These are phyloP conservation scores for Phytophthora pisi DNA, from an alignment of 352 stramenopile genomes.

Conservation along the genomic window DNA sequence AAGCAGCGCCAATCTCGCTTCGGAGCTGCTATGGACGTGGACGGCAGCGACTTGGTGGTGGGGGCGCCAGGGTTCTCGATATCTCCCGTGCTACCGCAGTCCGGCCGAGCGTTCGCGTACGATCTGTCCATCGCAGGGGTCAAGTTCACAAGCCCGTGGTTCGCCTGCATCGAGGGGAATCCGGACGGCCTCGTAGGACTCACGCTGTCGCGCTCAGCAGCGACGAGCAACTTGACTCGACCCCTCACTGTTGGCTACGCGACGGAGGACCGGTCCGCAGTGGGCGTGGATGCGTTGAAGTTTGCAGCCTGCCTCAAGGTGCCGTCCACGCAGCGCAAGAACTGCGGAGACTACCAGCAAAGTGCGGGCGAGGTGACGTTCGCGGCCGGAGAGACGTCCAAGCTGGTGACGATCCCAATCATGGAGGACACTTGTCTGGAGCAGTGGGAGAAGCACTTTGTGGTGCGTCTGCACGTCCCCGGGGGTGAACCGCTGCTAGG, in stretches of 20 bases:
- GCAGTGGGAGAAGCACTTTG: conserved; percentile 87
- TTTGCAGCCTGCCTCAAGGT: conserved; percentile 66
- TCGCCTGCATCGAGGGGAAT: conserved; percentile 72
- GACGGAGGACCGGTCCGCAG: conserved; percentile 75
- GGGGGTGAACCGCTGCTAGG: conserved; percentile 90
- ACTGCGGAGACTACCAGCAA: conserved; percentile 82
- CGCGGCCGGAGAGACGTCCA: conserved; percentile 78
- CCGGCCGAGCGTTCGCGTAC: conserved; percentile 73
- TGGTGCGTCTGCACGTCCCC: conserved; percentile 92
- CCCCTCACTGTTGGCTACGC: conserved; percentile 73
- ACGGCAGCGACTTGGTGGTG: conserved; percentile 62
- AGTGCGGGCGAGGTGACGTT: conserved; percentile 91
- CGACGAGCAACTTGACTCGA: conserved; percentile 44
- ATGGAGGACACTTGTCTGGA: conserved; percentile 95
- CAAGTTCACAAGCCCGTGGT: conserved; percentile 61
- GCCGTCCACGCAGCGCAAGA: conserved; percentile 57
- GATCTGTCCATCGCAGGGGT: conserved; percentile 61
- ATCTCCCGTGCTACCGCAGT: conserved; percentile 38
- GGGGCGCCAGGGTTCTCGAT: conserved; percentile 65
- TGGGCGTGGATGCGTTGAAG: conserved; percentile 58
- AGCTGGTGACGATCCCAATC: conserved; percentile 90
- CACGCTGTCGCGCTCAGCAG: conserved; percentile 48
- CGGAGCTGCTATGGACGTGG: conserved; percentile 57
- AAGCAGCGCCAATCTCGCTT: conserved; percentile 65
- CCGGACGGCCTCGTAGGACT: conserved; percentile 60